A percentile compares a stretch with the other conserved stretches of the same genome.
These are phyloP conservation scores for Mortierella sp. DNA, from an alignment of 371 early-diverging fungal species.

Conservation along the genomic window DNA sequence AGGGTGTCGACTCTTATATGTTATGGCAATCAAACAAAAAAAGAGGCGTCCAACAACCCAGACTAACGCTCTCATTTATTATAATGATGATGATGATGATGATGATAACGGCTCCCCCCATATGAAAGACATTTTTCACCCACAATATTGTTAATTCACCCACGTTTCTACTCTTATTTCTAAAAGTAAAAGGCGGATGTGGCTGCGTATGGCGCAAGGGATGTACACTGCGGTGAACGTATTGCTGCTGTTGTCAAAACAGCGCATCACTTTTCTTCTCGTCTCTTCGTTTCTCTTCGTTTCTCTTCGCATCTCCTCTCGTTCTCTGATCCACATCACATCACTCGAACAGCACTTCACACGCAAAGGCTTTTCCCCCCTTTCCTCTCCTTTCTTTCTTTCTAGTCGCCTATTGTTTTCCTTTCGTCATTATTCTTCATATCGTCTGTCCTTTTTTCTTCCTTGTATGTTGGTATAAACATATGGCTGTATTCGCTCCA, in stretches of 20 bases:
- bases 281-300: background rate
- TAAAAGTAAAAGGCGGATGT: no score
- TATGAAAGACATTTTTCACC: no score
- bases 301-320: background rate
- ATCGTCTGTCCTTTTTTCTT: background rate
- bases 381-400: background rate
- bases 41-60: no score
- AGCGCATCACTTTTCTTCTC: background rate
- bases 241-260: background rate
- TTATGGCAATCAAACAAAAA: no score
- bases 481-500: background rate
- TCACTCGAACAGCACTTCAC: background rate
- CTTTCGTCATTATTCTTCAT: background rate
- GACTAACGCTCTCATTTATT: no score
- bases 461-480: no score
- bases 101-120: no score
- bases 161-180: no score
- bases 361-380: background rate
- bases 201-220: no score
- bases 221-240: background rate
- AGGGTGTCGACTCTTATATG: no score
- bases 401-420: background rate
- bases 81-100: no score
- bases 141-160: no score
- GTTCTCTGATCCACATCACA: background rate